These are phyloP conservation scores for Chenopodium suecicum DNA, from an alignment of 148 eudicot genomes.

Conservation along the genomic window DNA sequence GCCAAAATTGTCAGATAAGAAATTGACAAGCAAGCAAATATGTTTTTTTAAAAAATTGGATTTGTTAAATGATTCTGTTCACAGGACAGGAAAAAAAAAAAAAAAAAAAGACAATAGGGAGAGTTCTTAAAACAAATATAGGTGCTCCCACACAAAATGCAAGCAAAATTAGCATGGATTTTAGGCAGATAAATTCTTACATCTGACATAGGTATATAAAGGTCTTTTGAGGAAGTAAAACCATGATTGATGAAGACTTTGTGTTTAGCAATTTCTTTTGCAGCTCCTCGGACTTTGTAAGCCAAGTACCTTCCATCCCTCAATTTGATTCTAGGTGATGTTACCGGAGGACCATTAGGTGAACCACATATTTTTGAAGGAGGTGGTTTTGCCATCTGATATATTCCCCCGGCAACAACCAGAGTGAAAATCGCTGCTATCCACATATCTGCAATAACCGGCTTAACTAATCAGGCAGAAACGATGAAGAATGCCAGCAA, in stretches of 20 bases:
- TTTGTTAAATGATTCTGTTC: not conserved
- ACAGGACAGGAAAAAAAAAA: not conserved
- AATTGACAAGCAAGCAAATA: not conserved
- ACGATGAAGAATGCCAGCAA: not conserved
- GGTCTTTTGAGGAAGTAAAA: slow-evolving; percentile 39
- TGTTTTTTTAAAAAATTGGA: not conserved
- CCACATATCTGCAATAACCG: slow-evolving; percentile 21
- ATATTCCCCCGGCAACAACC: slow-evolving; percentile 26
- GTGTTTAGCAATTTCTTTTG: slow-evolving; percentile 24
- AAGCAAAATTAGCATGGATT: not conserved
- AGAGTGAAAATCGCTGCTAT: slow-evolving; percentile 17
- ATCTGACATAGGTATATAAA: slow-evolving; percentile 35
- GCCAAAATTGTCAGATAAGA: not conserved
- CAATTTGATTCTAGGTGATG: slow-evolving; percentile 37
- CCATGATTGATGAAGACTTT: slow-evolving; percentile 40
- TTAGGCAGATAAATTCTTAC: slow-evolving; percentile 10
- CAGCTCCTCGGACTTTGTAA: slow-evolving; percentile 32
- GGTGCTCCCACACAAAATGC: not conserved
- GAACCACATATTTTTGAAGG: slow-evolving; percentile 36
- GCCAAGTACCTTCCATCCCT: slow-evolving; percentile 47
- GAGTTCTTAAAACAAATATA: not conserved
- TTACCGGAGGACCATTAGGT: slow-evolving; percentile 35
- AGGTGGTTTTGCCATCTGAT: slow-evolving; percentile 28
- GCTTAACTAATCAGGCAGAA: not conserved
- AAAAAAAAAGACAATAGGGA: not conserved